A percentile compares a stretch with the other conserved stretches of the same genome.
These are phyloP conservation scores for Populus nigra DNA, from an alignment of 345 rosid genomes.

Conservation along the genomic window DNA sequence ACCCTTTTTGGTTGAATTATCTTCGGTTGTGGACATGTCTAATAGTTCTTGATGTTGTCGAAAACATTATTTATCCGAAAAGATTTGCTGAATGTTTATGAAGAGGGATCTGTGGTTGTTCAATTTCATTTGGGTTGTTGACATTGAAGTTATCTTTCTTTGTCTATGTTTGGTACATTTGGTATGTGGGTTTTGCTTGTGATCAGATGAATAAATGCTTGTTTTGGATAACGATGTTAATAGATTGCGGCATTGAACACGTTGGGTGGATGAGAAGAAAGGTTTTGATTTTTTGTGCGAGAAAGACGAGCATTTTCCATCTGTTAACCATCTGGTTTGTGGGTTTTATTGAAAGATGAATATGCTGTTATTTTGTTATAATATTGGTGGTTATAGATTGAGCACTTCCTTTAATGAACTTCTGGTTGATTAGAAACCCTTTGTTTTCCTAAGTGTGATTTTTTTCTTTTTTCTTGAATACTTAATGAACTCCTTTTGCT, in stretches of 20 bases:
- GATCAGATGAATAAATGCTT: slow-evolving; percentile 8
- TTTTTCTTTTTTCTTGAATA: background rate
- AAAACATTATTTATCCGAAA: background rate
- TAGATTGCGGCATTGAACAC: background rate
- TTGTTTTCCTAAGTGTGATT: background rate
- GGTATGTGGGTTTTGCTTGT: slow-evolving; percentile 3
- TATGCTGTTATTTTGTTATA: background rate
- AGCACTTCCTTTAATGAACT: background rate
- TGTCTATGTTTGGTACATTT: background rate
- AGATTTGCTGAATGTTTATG: slow-evolving; percentile 9
- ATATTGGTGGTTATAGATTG: background rate
- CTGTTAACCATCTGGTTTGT: slow-evolving; percentile 14
- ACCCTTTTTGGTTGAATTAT: background rate
- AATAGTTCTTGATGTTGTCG: slow-evolving; percentile 15
- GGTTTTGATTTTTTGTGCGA: slow-evolving; percentile 7
- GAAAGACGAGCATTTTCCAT: slow-evolving; percentile 1
- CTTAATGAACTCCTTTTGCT: background rate
- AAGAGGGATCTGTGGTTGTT: slow-evolving; percentile 26
- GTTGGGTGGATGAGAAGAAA: background rate
- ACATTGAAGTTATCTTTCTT: slow-evolving; percentile 1
- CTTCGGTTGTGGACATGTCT: slow-evolving; percentile 25
- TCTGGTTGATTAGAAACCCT: background rate
- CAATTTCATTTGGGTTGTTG: slow-evolving; percentile 28
- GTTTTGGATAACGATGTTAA: background rate
- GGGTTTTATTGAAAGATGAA: slow-evolving; percentile 1